A percentile compares a stretch with the other conserved stretches of the same genome.
These are phyloP conservation scores for Fomitopsis schrenkii DNA, from an alignment of 1,284 basidiomycete species.

Conservation along the genomic window DNA sequence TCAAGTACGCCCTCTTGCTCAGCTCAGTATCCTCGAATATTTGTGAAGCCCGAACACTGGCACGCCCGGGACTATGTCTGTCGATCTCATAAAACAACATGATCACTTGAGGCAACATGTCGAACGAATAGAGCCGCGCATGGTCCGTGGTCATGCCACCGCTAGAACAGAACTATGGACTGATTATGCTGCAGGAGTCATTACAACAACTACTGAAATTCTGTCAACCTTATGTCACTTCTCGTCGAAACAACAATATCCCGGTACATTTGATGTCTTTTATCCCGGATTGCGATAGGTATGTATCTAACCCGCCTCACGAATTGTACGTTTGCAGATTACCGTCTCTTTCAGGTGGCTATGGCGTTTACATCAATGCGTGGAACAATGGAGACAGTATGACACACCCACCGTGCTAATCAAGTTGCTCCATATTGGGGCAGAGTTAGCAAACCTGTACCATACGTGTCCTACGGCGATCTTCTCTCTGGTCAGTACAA, in stretches of 20 bases:
- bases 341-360: neutral
- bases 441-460: neutral
- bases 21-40: too few species aligned
- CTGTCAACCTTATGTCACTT: neutral
- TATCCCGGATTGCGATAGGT: neutral
- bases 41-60: too few species aligned
- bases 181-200: neutral
- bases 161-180: neutral
- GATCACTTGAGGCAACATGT: neutral
- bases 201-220: neutral
- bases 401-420: neutral
- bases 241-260: neutral
- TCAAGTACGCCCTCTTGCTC: too few species aligned
- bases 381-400: neutral
- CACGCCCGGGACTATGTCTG: neutral
- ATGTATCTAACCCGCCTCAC: neutral
- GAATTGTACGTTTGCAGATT: neutral
- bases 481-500: neutral
- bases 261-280: neutral
- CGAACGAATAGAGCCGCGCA: neutral
- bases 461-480: neutral
- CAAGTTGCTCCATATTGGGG: neutral
- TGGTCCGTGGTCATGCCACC: neutral
- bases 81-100: neutral
- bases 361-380: neutral